phyloP scores from a whole-genome alignment of 164 flowering plant genomes.

The Tinospora cordifolia region DNA sequence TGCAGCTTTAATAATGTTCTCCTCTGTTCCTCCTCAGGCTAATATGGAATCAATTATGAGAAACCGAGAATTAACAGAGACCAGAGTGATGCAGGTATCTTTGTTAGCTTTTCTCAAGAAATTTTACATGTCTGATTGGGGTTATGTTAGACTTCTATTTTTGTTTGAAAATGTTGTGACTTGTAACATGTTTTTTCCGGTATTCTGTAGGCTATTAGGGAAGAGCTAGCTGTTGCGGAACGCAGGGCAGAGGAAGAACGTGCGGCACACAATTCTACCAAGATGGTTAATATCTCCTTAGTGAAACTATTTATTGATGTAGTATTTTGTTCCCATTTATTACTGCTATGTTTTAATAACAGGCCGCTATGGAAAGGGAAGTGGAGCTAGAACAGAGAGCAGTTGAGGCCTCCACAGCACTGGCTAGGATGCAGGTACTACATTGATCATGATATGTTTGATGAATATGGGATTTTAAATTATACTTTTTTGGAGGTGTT shows the following conservation, averaged over 20 bases:
- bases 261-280: slow-evolving; percentile 87
- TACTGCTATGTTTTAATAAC: slow-evolving; percentile 1
- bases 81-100: slow-evolving; percentile 93
- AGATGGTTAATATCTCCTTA: slow-evolving; percentile 47
- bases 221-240: slow-evolving; percentile 84
- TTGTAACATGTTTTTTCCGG: slow-evolving; percentile 2
- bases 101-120: background rate
- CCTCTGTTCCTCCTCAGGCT: slow-evolving; percentile 41
- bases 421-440: slow-evolving; percentile 85
- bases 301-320: slow-evolving; percentile 2
- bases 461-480: background rate
- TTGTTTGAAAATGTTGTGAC: slow-evolving; percentile 5
- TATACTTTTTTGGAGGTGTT: background rate
- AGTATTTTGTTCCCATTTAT: slow-evolving; percentile 3
- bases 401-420: slow-evolving; percentile 77
- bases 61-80: slow-evolving; percentile 87
- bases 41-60: slow-evolving; percentile 90
- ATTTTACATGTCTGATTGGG: background rate
- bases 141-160: background rate
- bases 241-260: slow-evolving; percentile 93
- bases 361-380: slow-evolving; percentile 98
- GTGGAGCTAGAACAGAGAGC: slow-evolving; percentile 90
- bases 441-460: slow-evolving; percentile 10
- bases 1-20: background rate
- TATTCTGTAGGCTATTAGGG: slow-evolving; percentile 66